Base-by-base conservation (phyloP, 2,329 filamentous ascomycete genomes). In the Ambrosiella cleistominuta region DNA sequence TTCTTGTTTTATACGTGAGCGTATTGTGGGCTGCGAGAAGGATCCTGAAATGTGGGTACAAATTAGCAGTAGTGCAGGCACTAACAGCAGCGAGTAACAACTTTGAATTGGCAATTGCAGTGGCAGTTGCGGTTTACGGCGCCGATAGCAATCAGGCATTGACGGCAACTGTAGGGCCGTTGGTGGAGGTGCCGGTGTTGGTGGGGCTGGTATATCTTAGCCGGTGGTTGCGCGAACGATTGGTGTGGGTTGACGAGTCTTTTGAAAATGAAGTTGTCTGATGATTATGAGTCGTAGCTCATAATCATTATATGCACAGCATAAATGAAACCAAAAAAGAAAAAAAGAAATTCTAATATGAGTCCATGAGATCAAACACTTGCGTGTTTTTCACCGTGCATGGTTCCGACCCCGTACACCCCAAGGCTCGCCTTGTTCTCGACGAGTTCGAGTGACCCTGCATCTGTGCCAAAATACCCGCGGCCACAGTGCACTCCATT, bases 31-130 rank as follows among this genome's bases (percentile, higher is more conserved):
- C 82, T 1, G 77, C 80, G 2, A 74, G 76, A 54, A 76, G 74
- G n/a, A 19, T 58, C 9, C 70, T 84, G n/a, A 85, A 87, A 0
- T 89, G 89, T 60, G 81, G 80, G 0, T 94, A 94, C 66, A 75
- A 76, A 40, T 67, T 89, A 0, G 77, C 78, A 1, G 76, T 78
- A 9, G 91, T 88, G 1, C 88, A 94, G 70, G 89, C 86, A 66
- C 93, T 95, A 65, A 94, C 87, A 0, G 90, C 88, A 0, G 86
- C 87, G 0, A 95, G 88, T 67, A 95, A 95, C 66, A 95, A 95
- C 67, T 95, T 95, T 65, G 89, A 95, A 71, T 72, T 95, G 27
- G 88, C 89, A 0, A 95, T 95, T 69, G 88, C 88, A 0, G 88
- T 95, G 0, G 86, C 86, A 0, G 82, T 95, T 2, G 85, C 88